Conservation (phyloP, 805 yeast genomes). For the Maudiozyma pseudohumilis region DNA sequence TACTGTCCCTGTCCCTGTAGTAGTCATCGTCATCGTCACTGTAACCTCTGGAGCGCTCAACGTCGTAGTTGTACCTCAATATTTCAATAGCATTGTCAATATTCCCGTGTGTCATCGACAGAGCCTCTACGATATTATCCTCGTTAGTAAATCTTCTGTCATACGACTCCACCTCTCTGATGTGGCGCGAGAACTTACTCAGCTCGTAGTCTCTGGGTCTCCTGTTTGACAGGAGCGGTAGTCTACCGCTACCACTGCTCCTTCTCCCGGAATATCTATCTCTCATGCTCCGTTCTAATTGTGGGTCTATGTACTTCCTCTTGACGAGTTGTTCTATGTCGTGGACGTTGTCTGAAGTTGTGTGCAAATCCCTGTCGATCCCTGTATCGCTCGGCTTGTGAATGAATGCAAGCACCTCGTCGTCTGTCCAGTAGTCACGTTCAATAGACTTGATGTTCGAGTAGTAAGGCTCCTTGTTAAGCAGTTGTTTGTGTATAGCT, state of each 20-base stretch:
- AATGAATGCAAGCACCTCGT: constrained; percentile 38
- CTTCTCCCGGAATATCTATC: not conserved
- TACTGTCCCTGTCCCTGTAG: not conserved
- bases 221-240: constrained; percentile 39
- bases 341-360: constrained; percentile 15
- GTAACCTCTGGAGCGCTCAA: not conserved
- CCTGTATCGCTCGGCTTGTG: not conserved
- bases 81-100: constrained; percentile 50
- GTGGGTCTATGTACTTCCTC: constrained; percentile 29
- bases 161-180: constrained; percentile 33
- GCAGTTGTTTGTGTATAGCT: constrained; percentile 50
- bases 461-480: constrained; percentile 42
- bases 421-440: constrained; percentile 56
- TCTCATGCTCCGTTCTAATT: constrained; percentile 57
- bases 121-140: constrained; percentile 53
- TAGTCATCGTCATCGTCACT: not conserved
- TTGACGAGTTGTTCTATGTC: constrained; percentile 5
- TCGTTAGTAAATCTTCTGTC: constrained; percentile 46
- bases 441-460: constrained; percentile 65
- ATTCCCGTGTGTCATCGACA: constrained; percentile 49
- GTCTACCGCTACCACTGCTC: too few species aligned
- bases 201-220: constrained; percentile 46
- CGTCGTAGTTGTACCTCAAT: constrained; percentile 19
- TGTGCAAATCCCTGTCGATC: constrained; percentile 2
- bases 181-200: constrained; percentile 39